These are phyloP conservation scores for Rugonectria rugulosa DNA, from an alignment of 2,329 filamentous ascomycete genomes.

Conservation along the genomic window DNA sequence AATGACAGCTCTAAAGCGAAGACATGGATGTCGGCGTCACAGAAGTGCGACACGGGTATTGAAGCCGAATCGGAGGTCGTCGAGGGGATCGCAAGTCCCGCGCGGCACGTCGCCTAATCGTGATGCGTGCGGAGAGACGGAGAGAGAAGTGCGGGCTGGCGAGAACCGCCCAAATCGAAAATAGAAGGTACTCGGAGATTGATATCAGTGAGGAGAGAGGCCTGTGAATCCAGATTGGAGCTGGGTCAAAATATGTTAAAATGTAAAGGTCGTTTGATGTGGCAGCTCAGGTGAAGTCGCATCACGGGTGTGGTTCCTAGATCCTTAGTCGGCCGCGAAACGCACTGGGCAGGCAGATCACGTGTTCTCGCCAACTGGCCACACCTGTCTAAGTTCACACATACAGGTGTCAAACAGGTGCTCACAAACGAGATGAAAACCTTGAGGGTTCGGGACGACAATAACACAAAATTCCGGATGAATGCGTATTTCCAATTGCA, in stretches of 20 bases:
- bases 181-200: constrained; percentile 25
- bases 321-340: constrained; percentile 30
- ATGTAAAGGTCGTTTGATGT: constrained; percentile 31
- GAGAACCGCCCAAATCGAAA: constrained; percentile 26
- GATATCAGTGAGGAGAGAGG: constrained; percentile 2
- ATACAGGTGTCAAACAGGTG: too few relatives aligned
- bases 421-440: too few relatives aligned
- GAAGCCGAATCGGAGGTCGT: constrained; percentile 12
- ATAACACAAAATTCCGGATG: constrained; percentile 1
- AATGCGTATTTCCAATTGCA: constrained; percentile 26
- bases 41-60: constrained; percentile 25
- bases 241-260: constrained; percentile 13
- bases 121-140: constrained; percentile 36
- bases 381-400: too few relatives aligned
- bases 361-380: constrained; percentile 28
- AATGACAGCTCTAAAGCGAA: constrained; percentile 27
- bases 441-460: too few relatives aligned
- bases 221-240: constrained; percentile 1
- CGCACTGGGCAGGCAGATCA: constrained; percentile 26
- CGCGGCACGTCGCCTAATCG: constrained; percentile 30
- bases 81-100: constrained; percentile 30
- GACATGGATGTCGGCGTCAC: constrained; percentile 31
- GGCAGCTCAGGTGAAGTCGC: constrained; percentile 31
- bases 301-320: constrained; percentile 38
- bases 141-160: constrained; percentile 24